These are phyloP conservation scores for Talaromyces rugulosus DNA, from an alignment of 2,329 filamentous ascomycete genomes.

Conservation along the genomic window DNA sequence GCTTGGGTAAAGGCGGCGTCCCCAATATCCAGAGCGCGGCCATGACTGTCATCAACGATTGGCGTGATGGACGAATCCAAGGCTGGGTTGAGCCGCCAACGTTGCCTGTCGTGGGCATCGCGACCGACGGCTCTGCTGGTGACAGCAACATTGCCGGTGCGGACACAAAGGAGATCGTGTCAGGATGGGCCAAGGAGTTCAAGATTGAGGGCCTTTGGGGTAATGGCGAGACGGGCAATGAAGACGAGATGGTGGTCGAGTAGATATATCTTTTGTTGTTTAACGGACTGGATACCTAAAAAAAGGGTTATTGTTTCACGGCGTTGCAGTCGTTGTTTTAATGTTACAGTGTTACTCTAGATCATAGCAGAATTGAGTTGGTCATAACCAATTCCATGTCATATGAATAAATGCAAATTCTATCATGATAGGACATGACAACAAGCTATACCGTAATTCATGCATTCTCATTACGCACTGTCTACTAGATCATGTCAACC, in stretches of 20 bases:
- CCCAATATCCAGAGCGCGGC: constrained; percentile 85
- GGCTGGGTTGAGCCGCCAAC: constrained; percentile 81
- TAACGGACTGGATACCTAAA: constrained; percentile 28
- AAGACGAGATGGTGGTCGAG: constrained; percentile 39
- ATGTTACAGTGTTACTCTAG: background rate
- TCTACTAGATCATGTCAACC: background rate
- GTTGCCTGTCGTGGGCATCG: constrained; percentile 57
- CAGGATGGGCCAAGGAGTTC: constrained; percentile 91
- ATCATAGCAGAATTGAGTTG: background rate
- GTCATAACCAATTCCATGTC: background rate
- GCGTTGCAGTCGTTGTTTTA: background rate
- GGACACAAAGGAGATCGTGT: constrained; percentile 79
- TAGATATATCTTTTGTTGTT: constrained; percentile 17
- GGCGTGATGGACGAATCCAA: constrained; percentile 91
- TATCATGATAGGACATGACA: background rate
- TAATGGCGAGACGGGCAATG: constrained; percentile 48
- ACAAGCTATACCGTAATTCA: background rate
- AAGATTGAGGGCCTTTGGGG: constrained; percentile 92
- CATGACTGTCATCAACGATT: constrained; percentile 92
- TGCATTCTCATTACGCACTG: background rate
- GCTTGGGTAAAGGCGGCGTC: constrained; percentile 81
- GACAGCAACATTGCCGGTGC: constrained; percentile 34
- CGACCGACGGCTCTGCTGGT: constrained; percentile 29
- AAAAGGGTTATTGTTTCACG: constrained; percentile 17
- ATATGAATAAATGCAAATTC: background rate